Percentiles rank a stretch among this genome's conserved stretches.
Evolutionary conservation across 148 eudicot species (phyloP).

Genomic region (Rhododendron ferrugineum): DNA sequence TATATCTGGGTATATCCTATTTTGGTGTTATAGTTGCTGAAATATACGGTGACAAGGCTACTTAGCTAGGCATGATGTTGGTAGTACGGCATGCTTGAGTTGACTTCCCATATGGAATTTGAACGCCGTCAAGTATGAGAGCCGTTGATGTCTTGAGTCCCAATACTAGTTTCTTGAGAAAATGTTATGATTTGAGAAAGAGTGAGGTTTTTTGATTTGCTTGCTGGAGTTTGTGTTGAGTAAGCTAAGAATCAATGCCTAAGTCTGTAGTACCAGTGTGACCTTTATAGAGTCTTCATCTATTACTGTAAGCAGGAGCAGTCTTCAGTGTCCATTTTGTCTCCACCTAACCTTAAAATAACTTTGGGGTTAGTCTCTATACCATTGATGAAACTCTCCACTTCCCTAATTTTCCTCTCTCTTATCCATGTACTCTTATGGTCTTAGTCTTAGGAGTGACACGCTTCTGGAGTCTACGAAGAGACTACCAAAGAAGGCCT

Average conservation of each 20-base stretch:
- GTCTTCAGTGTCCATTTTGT: background rate
- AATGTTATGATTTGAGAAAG: background rate
- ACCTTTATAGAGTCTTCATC: background rate
- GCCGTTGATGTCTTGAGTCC: background rate
- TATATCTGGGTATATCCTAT: background rate
- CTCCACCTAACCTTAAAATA: background rate
- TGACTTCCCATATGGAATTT: background rate
- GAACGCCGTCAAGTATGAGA: background rate
- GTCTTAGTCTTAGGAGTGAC: background rate
- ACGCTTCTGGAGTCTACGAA: background rate
- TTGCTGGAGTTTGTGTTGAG: background rate
- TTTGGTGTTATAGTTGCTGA: background rate
- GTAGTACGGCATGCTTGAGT: background rate
- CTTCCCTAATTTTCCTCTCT: background rate
- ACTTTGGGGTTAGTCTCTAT: background rate
- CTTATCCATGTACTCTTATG: background rate
- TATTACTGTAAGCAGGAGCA: background rate
- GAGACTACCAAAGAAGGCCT: background rate
- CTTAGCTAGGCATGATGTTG: background rate
- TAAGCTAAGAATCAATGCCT: background rate
- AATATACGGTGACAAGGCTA: background rate
- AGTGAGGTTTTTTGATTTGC: background rate
- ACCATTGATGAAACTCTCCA: background rate
- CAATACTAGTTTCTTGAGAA: background rate
- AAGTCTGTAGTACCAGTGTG: background rate